Evolutionary conservation across 1,139 yeast species (phyloP).

Genomic region (Taiozyma sp.): DNA sequence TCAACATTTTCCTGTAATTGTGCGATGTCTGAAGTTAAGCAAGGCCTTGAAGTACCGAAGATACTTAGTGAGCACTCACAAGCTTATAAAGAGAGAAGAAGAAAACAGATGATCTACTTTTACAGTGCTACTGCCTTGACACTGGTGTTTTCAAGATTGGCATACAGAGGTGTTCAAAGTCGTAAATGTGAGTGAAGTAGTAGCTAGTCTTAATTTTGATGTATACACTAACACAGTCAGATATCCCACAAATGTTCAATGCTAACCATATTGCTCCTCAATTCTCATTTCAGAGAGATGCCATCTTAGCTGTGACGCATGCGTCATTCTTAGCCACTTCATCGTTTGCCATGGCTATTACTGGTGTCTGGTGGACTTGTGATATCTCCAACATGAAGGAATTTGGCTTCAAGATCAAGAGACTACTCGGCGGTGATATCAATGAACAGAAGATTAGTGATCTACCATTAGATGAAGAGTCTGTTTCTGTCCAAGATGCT

Average conservation of each 20-base stretch:
- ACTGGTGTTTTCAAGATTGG: conserved; percentile 66
- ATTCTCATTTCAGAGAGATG: conserved; percentile 77
- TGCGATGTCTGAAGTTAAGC: conserved; percentile 11
- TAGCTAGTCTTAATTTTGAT: not conserved
- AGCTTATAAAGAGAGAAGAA: conserved; percentile 42
- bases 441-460: conserved; percentile 44
- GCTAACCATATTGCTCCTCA: conserved; percentile 86
- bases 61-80: conserved; percentile 11
- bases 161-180: conserved; percentile 67
- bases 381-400: conserved; percentile 69
- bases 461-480: conserved; percentile 67
- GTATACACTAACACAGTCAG: conserved; percentile 21
- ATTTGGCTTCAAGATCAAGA: conserved; percentile 67
- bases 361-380: conserved; percentile 77
- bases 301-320: conserved; percentile 79
- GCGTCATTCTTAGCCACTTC: conserved; percentile 75
- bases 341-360: conserved; percentile 64
- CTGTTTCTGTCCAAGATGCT: conserved; percentile 31
- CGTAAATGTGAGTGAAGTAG: conserved; percentile 52
- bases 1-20: not conserved
- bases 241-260: conserved; percentile 72
- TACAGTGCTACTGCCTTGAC: conserved; percentile 72
- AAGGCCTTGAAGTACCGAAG: conserved; percentile 12
- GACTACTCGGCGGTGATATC: conserved; percentile 63
- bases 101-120: conserved; percentile 67